These are phyloP conservation scores for Plasmodium inui DNA, from an alignment of 169 alveolate species.

Conservation along the genomic window DNA sequence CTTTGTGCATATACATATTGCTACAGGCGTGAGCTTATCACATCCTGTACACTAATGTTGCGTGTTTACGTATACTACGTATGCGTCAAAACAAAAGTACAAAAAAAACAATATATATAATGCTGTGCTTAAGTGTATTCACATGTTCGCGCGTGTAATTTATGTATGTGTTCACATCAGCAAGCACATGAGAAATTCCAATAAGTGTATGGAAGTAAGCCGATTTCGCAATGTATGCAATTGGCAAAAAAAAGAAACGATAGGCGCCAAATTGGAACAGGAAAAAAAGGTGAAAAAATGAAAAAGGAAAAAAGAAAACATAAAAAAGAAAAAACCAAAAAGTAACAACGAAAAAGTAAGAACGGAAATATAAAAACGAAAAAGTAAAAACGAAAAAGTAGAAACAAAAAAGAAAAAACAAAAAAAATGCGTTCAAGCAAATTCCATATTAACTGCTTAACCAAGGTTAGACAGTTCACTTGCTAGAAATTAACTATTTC, in stretches of 20 bases:
- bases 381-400: not conserved
- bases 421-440: constrained; percentile 1
- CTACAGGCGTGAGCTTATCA: not conserved
- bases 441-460: not conserved
- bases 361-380: not conserved
- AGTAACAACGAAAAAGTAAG: not conserved
- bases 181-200: not conserved
- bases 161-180: not conserved
- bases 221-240: constrained; percentile 2
- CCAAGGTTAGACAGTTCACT: not conserved
- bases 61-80: not conserved
- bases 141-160: not conserved
- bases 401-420: not conserved
- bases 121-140: not conserved
- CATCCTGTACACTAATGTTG: not conserved
- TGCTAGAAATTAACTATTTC: constrained; percentile 3
- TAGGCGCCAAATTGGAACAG: not conserved
- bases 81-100: not conserved
- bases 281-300: not conserved
- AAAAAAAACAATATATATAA: not conserved
- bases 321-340: not conserved
- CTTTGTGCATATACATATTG: not conserved
- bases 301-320: not conserved
- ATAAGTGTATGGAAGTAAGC: not conserved
- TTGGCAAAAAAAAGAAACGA: not conserved